These are phyloP conservation scores for Sporothrix schenckii DNA, from an alignment of 2,329 filamentous ascomycete genomes.

Conservation along the genomic window DNA sequence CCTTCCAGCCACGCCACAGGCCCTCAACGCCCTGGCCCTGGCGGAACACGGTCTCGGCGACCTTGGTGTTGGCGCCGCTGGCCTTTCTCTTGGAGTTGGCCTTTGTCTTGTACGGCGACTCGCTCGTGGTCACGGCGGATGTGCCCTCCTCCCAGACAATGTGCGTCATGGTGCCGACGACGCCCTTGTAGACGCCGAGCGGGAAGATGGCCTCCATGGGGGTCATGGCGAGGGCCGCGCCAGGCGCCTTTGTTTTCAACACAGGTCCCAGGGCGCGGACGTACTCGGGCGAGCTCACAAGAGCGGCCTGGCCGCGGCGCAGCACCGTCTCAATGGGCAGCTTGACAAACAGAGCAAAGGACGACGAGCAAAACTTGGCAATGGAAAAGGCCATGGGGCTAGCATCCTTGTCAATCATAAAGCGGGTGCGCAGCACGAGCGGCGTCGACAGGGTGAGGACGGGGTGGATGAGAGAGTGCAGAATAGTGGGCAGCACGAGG, in stretches of 20 bases:
- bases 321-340: slow-evolving; percentile 91
- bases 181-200: slow-evolving; percentile 78
- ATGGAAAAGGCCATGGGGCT: slow-evolving; percentile 82
- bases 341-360: slow-evolving; percentile 79
- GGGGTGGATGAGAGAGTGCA: slow-evolving; percentile 83
- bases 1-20: slow-evolving; percentile 74
- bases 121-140: slow-evolving; percentile 46
- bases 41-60: slow-evolving; percentile 51
- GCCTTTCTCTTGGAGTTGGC: slow-evolving; percentile 41
- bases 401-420: slow-evolving; percentile 78
- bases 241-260: slow-evolving; percentile 1
- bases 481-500: slow-evolving; percentile 79
- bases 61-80: slow-evolving; percentile 39
- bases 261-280: slow-evolving; percentile 51
- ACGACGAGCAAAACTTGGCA: slow-evolving; percentile 78
- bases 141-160: slow-evolving; percentile 83
- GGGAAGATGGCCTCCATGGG: slow-evolving; percentile 73
- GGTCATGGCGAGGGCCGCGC: slow-evolving; percentile 18
- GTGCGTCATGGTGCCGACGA: slow-evolving; percentile 87
- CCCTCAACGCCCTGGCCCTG: slow-evolving; percentile 70
- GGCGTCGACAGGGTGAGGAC: slow-evolving; percentile 81
- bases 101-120: slow-evolving; percentile 43
- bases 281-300: slow-evolving; percentile 61
- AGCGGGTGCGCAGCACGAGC: slow-evolving; percentile 79
- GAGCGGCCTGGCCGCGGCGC: slow-evolving; percentile 80